Conservation (phyloP, 257 asterid species). For the Nicotiana sylvestris region DNA sequence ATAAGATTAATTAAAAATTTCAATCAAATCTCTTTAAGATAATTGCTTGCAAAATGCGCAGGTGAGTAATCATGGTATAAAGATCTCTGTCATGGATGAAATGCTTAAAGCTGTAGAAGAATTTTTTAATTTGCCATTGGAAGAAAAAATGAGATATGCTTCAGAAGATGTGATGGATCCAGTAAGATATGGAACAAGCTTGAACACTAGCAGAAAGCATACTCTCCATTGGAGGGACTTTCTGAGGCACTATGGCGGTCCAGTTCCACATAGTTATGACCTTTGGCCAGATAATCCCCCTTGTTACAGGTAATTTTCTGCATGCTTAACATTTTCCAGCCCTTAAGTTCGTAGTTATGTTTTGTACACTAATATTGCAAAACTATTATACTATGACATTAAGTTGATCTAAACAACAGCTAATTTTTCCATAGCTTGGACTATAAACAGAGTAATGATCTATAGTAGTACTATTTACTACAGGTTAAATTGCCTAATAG, state of each 20-base stretch:
- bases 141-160: slow-evolving; percentile 6
- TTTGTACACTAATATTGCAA: too few relatives aligned
- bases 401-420: too few relatives aligned
- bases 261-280: slow-evolving; percentile 26
- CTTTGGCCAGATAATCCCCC: slow-evolving; percentile 20
- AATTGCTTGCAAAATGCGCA: not conserved
- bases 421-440: too few relatives aligned
- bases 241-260: slow-evolving; percentile 53
- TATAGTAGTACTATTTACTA: too few relatives aligned
- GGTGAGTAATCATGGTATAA: slow-evolving; percentile 3
- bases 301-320: not conserved
- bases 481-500: too few relatives aligned
- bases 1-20: too few relatives aligned
- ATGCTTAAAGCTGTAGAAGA: not conserved
- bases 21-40: too few relatives aligned
- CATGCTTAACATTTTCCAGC: not conserved
- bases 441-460: too few relatives aligned
- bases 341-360: not conserved
- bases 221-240: slow-evolving; percentile 58
- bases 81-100: not conserved
- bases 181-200: slow-evolving; percentile 54
- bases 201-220: slow-evolving; percentile 39
- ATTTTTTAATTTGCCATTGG: not conserved
- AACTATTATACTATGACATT: too few relatives aligned
- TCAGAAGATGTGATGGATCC: slow-evolving; percentile 58